Evolutionary conservation across 441 rosid species (phyloP), one percentile per base, ranked within the genome.

Genomic region (Viola pubescens): DNA sequence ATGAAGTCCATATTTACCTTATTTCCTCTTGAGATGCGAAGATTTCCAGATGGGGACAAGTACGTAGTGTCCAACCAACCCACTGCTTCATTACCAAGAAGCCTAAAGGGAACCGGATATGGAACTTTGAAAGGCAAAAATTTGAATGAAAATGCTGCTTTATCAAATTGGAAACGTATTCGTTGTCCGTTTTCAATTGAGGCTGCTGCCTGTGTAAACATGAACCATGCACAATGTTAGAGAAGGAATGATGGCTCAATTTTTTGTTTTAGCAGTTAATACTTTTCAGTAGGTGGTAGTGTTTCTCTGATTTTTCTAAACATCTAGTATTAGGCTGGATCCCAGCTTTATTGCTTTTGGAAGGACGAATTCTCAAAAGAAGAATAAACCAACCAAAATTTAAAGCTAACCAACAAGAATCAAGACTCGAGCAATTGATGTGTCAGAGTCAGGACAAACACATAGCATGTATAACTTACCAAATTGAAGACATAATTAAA

Each of bases 71-170:
- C 98, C 63, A 85, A 64, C 97, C 98, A 92, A 49, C 98, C 96
- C 72, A 85, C 89, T 37, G 91, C 97, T 69, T 92, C 98, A 77
- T 92, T 90, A 62, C 98, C 98, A 59, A 92, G 96, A 72, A 92
- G 89, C 77, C 76, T 75, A 72, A 92, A 92, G 55, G 98, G 97
- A 52, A 92, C 91, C 10, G 95, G 97, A 70, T 92, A 92, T 56
- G 98, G 98, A 61, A 92, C 88, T 74, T 85, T 85, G 61, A 92
- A 85, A 0, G 98, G 98, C 59, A 92, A 75, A 11, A 89, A 85
- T 43, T 87, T 92, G 6, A 92, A 67, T 10, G 90, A 66, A 60
- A 89, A 89, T 9, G 95, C 88, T 13, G 91, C 97, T 73, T 63
- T 89, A 62, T 92, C 95, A 34, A 92, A 89, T 45, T 53, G 81